Evolutionary conservation across 2,329 filamentous ascomycete species (phyloP).

Genomic region (Xylaria digitata): DNA sequence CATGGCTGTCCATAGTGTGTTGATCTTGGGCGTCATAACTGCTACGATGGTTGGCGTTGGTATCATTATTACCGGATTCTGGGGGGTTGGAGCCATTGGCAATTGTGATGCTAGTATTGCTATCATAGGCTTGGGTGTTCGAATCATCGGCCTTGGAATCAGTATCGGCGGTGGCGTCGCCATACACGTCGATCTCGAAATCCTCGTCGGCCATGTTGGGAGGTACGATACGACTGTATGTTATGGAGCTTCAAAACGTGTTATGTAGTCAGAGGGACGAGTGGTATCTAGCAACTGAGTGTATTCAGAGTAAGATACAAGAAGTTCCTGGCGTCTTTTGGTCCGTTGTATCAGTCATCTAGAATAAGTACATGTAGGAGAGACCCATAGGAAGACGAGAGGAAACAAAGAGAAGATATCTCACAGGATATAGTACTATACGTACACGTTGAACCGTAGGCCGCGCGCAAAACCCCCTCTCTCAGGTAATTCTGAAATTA

Average conservation of each 20-base stretch:
- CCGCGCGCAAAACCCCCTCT: conserved; percentile 36
- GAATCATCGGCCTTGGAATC: conserved; percentile 51
- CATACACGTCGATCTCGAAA: conserved; percentile 79
- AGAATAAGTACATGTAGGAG: conserved; percentile 45
- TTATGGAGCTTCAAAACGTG: conserved; percentile 49
- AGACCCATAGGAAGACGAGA: conserved; percentile 45
- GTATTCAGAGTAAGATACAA: conserved; percentile 57
- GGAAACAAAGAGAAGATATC: conserved; percentile 52
- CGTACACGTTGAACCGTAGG: conserved; percentile 63
- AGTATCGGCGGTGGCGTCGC: conserved; percentile 65
- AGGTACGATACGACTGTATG: conserved; percentile 43
- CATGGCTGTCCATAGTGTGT: conserved; percentile 48
- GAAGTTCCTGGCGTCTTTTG: conserved; percentile 53
- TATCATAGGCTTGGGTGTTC: conserved; percentile 54
- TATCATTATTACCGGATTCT: conserved; percentile 40
- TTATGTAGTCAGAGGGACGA: conserved; percentile 43
- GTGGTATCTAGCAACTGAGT: conserved; percentile 51
- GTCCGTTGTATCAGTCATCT: conserved; percentile 52
- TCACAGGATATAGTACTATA: conserved; percentile 59
- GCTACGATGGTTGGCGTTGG: conserved; percentile 54
- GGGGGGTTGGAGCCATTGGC: conserved; percentile 51
- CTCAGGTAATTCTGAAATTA: conserved; percentile 36
- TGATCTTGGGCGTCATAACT: conserved; percentile 55
- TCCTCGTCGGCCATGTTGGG: conserved; percentile 74
- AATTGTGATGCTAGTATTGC: conserved; percentile 56